A percentile compares a stretch with the other conserved stretches of the same genome.
Conservation (phyloP, 805 yeast species). For the Candida sphagnicola region DNA sequence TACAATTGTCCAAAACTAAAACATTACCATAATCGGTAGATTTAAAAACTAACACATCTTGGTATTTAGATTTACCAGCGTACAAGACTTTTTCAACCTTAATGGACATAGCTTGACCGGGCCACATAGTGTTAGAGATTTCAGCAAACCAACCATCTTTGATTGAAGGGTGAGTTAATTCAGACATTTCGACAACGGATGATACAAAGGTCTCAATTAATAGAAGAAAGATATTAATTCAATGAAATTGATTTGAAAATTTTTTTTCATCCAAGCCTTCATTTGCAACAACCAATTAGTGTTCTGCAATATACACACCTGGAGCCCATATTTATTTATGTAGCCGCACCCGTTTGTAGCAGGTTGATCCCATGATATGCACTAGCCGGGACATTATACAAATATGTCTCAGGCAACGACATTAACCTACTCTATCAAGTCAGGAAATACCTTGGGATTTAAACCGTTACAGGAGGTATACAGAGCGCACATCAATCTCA, state of each 20-base stretch:
- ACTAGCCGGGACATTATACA: too few relatives aligned
- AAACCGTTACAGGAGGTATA: too few relatives aligned
- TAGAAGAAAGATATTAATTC: neutral
- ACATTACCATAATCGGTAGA: constrained; percentile 94
- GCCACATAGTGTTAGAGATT: constrained; percentile 94
- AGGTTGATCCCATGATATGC: too few relatives aligned
- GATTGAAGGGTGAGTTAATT: constrained; percentile 53
- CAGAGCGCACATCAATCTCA: too few relatives aligned
- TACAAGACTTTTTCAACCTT: constrained; percentile 83
- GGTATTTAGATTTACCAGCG: constrained; percentile 83
- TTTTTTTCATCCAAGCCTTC: neutral
- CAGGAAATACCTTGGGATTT: too few relatives aligned
- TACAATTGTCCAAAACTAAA: constrained; percentile 88
- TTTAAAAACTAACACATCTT: constrained; percentile 90
- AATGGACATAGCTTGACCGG: constrained; percentile 95
- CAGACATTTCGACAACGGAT: constrained; percentile 4
- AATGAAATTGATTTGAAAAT: neutral
- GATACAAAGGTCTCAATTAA: neutral
- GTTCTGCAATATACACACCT: too few relatives aligned
- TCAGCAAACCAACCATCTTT: constrained; percentile 97
- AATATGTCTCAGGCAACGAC: too few relatives aligned
- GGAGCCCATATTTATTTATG: too few relatives aligned
- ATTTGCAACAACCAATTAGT: too few relatives aligned
- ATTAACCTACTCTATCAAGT: too few relatives aligned
- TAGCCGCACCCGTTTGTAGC: too few relatives aligned